Evolutionary conservation across 2,329 filamentous ascomycete species (phyloP), one percentile per base, ranked within the genome.

Genomic region (Hirsutella thompsonii): DNA sequence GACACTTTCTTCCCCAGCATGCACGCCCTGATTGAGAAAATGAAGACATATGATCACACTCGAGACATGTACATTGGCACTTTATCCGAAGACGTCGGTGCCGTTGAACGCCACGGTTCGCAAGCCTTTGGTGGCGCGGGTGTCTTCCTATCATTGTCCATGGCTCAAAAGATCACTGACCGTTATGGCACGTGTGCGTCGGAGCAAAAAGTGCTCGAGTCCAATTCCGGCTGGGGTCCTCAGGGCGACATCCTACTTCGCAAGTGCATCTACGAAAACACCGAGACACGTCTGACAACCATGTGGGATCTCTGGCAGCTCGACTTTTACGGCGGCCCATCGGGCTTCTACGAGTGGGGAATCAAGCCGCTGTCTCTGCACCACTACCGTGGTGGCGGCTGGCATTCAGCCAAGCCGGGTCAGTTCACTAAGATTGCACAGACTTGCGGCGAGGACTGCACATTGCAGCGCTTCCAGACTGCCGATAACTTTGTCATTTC

Each of bases 1-100:
- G 76, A 81, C 46, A 81, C 76, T 3, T 80, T 78, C 53, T 80
- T 80, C 61, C 68, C 71, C 5, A 76, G 69, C 43, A 74, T 79
- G 55, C 61, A 75, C 40, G 66, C 59, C 10, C 58, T 81, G 11
- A 61, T 70, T 3, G 60, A 71, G 30, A 69, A 64, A 37, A 62
- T 80, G 34, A 58, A 57, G n/a, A 56, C 63, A 4, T 74, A 70
- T 50, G 71, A 80, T 47, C 59, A 71, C 43, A 62, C 57, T 1
- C 57, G 66, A 37, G 63, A 69, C 44, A 67, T 75, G 51, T 81
- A 80, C 51, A 66, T 80, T 36, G 76, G 76, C 35, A 74, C 73
- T 5, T 55, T 81, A 13, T 79, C 76, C 0, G 76, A 81, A 55
- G 74, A 78, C 49, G 63, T 75, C 14, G 69, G 72, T 42, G 74